A percentile compares a stretch with the other conserved stretches of the same genome.
Conservation (phyloP, 2,329 filamentous ascomycete genomes). For the Fonsecaea erecta region DNA sequence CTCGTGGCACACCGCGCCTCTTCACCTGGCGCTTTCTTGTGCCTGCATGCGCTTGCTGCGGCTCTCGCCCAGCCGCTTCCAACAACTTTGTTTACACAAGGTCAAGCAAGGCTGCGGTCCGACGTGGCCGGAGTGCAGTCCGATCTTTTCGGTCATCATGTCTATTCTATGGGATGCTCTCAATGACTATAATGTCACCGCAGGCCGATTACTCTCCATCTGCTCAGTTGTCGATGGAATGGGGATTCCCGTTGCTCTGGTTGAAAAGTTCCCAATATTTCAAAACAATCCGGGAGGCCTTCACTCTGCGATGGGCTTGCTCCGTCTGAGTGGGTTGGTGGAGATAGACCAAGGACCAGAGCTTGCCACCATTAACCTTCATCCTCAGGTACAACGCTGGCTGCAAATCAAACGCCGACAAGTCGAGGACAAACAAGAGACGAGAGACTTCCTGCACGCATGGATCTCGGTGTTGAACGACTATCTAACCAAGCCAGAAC, state of each 20-base stretch:
- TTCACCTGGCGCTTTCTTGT: conserved; percentile 12
- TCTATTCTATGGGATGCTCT: conserved; percentile 50
- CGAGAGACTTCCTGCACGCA: conserved; percentile 3
- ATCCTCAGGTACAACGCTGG: conserved; percentile 15
- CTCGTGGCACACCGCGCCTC: conserved; percentile 3
- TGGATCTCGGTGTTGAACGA: conserved; percentile 12
- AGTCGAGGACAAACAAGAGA: conserved; percentile 14
- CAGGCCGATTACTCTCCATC: conserved; percentile 10
- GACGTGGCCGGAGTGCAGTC: conserved; percentile 33
- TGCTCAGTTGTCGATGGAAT: conserved; percentile 14
- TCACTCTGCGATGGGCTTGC: conserved; percentile 2
- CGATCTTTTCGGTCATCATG: conserved; percentile 67
- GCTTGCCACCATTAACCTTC: conserved; percentile 11
- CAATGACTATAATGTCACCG: conserved; percentile 14
- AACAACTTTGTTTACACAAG: conserved; percentile 2
- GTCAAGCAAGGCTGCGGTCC: conserved; percentile 17
- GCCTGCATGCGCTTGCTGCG: conserved; percentile 13
- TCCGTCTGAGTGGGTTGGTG: conserved; percentile 14
- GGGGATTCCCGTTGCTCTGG: conserved; percentile 15
- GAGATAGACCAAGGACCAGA: conserved; percentile 9
- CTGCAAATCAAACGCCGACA: conserved; percentile 14
- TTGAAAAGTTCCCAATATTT: conserved; percentile 19
- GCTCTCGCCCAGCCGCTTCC: conserved; percentile 7
- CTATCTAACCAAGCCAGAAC: conserved; percentile 9
- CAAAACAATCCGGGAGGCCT: conserved; percentile 2